Percentiles rank a stretch among this genome's conserved stretches.
phyloP scores from a whole-genome alignment of 495 filamentous ascomycete species.

The Glutinoglossum americanum region DNA sequence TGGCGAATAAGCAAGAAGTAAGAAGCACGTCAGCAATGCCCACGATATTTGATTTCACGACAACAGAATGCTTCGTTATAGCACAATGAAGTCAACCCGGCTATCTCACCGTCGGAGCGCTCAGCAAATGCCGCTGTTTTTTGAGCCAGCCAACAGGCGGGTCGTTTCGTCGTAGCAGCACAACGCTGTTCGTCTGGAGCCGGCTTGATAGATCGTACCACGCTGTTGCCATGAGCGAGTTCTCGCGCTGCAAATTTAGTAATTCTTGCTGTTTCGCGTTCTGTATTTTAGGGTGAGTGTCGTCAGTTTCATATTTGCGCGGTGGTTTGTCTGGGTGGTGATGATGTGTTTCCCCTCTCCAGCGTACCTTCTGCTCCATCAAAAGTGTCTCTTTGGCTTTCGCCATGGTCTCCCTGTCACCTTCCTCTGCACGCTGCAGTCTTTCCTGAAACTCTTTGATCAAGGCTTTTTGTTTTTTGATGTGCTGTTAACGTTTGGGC shows the following conservation, averaged over 20 bases:
- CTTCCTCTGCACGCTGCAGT: conserved; percentile 29
- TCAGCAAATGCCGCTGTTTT: conserved; percentile 31
- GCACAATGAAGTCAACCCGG: neutral
- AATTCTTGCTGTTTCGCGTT: conserved; percentile 1
- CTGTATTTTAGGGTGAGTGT: neutral
- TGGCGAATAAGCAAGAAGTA: neutral
- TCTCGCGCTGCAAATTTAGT: conserved; percentile 52
- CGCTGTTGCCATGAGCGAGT: conserved; percentile 62
- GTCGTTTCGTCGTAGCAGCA: conserved; percentile 51
- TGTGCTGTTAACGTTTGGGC: conserved; percentile 22
- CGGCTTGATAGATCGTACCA: conserved; percentile 80
- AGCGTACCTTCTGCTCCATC: conserved; percentile 12
- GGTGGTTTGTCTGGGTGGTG: neutral
- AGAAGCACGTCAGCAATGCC: neutral
- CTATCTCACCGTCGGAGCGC: neutral
- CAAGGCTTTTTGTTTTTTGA: conserved; percentile 35
- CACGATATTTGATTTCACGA: neutral
- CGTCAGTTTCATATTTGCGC: neutral
- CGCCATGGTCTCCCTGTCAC: conserved; percentile 19
- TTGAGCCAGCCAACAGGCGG: conserved; percentile 75
- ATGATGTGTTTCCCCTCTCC: neutral
- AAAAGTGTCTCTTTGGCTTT: conserved; percentile 24
- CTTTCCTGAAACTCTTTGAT: conserved; percentile 36
- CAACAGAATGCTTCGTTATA: neutral
- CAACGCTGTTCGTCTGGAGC: conserved; percentile 73